A percentile compares a stretch with the other conserved stretches of the same genome.
These are phyloP conservation scores for Penicillium decumbens DNA, from an alignment of 2,329 filamentous ascomycete species.

Conservation along the genomic window DNA sequence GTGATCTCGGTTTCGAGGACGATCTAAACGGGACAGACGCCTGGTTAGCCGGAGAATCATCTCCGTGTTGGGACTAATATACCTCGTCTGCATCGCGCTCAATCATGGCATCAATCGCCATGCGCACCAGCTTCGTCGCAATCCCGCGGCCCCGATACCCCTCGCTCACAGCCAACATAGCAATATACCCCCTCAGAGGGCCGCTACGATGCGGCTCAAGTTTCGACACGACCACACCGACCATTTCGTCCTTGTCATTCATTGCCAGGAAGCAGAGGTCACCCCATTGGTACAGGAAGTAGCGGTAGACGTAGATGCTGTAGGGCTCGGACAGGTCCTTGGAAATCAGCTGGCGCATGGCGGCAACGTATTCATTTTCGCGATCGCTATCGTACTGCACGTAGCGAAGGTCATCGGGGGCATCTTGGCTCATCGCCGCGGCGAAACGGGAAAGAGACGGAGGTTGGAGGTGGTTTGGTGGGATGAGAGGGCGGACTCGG, in stretches of 20 bases:
- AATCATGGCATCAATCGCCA: slow-evolving; percentile 87
- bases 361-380: slow-evolving; percentile 66
- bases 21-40: slow-evolving; percentile 47
- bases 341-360: slow-evolving; percentile 87
- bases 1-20: slow-evolving; percentile 94
- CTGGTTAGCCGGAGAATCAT: slow-evolving; percentile 11
- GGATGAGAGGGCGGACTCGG: slow-evolving; percentile 5
- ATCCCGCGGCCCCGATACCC: slow-evolving; percentile 78
- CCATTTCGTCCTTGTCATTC: slow-evolving; percentile 54
- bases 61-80: slow-evolving; percentile 7
- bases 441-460: slow-evolving; percentile 15
- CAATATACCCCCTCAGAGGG: slow-evolving; percentile 88
- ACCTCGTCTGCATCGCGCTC: slow-evolving; percentile 78
- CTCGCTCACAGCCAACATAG: slow-evolving; percentile 90
- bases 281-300: slow-evolving; percentile 97
- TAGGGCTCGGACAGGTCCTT: slow-evolving; percentile 97
- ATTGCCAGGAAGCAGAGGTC: slow-evolving; percentile 86
- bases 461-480: slow-evolving; percentile 3
- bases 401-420: slow-evolving; percentile 51
- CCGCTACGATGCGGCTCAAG: slow-evolving; percentile 84
- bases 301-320: slow-evolving; percentile 98
- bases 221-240: slow-evolving; percentile 92
- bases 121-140: slow-evolving; percentile 79
- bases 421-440: slow-evolving; percentile 31
- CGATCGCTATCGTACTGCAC: slow-evolving; percentile 56